Percentiles rank a stretch among this genome's conserved stretches.
Conservation (phyloP, 2,329 filamentous ascomycete genomes). For the Emmonsiellopsis sp. region DNA sequence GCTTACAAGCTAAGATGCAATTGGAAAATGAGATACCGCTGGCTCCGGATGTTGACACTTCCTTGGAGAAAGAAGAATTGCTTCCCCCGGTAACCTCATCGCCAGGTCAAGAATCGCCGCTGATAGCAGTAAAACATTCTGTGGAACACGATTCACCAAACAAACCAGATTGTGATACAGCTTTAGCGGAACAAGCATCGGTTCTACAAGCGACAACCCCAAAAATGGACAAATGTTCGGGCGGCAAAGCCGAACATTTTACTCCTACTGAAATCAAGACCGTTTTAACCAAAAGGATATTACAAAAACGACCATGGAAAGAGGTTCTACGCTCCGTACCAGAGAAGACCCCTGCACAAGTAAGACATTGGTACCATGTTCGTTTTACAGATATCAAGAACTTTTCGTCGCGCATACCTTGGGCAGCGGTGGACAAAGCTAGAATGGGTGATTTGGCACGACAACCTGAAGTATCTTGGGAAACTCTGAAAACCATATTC, state of each 20-base stretch:
- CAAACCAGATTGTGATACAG: not conserved
- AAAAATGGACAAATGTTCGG: not conserved
- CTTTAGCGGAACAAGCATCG: not conserved
- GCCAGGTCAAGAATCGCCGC: not conserved
- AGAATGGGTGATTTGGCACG: not conserved
- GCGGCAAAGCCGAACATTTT: not conserved
- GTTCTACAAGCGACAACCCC: not conserved
- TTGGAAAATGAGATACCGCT: too few relatives aligned
- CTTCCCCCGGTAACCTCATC: too few relatives aligned
- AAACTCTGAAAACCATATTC: slow-evolving; percentile 8
- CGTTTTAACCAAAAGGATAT: slow-evolving; percentile 6
- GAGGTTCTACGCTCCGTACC: slow-evolving; percentile 8
- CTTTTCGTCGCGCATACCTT: not conserved
- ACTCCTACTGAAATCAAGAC: slow-evolving; percentile 7
- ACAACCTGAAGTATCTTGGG: slow-evolving; percentile 5
- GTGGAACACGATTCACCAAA: not conserved
- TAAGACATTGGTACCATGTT: slow-evolving; percentile 12
- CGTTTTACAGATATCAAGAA: slow-evolving; percentile 1
- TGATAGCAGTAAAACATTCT: not conserved
- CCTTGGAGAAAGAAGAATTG: too few relatives aligned
- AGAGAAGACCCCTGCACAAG: not conserved
- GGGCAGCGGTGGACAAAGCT: slow-evolving; percentile 3
- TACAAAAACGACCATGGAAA: slow-evolving; percentile 8
- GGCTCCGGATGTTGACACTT: too few relatives aligned
- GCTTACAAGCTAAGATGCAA: too few relatives aligned